Conservation (phyloP, 495 filamentous ascomycete genomes). For the Trichoderma gamsii region DNA sequence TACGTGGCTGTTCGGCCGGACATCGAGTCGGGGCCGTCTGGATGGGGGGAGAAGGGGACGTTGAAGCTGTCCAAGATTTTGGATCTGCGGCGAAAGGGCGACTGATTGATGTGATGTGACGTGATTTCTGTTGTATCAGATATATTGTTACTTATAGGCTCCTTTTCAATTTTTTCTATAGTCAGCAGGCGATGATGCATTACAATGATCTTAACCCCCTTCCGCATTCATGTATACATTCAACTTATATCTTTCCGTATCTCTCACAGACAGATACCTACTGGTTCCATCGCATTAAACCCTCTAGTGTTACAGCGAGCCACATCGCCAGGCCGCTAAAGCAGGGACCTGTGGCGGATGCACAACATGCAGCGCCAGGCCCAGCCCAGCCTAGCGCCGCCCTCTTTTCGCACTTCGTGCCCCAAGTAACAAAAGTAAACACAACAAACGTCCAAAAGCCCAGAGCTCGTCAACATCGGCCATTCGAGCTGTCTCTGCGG, state of each 20-base stretch:
- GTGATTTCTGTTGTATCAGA: background rate
- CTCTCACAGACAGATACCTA: too few species aligned
- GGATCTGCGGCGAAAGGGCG: conserved; percentile 45
- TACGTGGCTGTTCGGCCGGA: conserved; percentile 69
- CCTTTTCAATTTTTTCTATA: too few species aligned
- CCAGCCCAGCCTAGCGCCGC: background rate
- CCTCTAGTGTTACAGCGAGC: background rate
- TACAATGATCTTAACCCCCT: background rate
- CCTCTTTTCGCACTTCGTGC: background rate
- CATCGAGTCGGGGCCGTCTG: conserved; percentile 61
- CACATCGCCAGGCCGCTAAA: background rate
- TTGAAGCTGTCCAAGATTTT: conserved; percentile 63
- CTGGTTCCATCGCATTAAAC: too few species aligned
- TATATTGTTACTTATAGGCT: background rate
- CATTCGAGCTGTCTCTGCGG: background rate
- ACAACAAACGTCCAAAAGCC: background rate
- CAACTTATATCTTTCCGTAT: background rate
- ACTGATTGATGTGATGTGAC: background rate
- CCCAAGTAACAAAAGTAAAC: conserved; percentile 9
- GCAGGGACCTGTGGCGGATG: conserved; percentile 1
- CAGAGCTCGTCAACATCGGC: conserved; percentile 10
- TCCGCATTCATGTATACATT: too few species aligned
- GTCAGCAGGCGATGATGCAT: too few species aligned
- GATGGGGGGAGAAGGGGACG: conserved; percentile 75
- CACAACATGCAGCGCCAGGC: background rate